These are phyloP conservation scores for Gynochthodes officinalis DNA, from an alignment of 257 asterid genomes.

Conservation along the genomic window DNA sequence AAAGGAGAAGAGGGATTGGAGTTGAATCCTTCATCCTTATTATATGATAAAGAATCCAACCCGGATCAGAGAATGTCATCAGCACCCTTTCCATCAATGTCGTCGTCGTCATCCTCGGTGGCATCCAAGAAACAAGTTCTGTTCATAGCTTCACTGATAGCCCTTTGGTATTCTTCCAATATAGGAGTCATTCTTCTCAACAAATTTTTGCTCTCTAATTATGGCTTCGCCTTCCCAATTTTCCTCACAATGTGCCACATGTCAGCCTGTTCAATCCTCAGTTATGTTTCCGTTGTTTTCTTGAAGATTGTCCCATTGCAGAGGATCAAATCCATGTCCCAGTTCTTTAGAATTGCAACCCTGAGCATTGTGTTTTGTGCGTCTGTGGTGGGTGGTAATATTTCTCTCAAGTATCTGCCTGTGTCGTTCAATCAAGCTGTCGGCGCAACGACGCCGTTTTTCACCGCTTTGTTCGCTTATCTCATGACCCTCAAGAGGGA, in stretches of 20 bases:
- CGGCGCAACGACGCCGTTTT: conserved; percentile 95
- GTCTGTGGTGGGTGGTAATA: conserved; percentile 95
- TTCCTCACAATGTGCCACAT: conserved; percentile 99
- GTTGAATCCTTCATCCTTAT: neutral
- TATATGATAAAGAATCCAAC: neutral
- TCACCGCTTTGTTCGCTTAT: conserved; percentile 90
- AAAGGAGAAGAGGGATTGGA: neutral
- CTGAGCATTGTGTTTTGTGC: conserved; percentile 82
- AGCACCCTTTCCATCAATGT: conserved; percentile 25
- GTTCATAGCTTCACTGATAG: conserved; percentile 51
- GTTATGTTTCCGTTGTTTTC: conserved; percentile 74
- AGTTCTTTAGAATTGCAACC: conserved; percentile 65
- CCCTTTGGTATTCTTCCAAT: conserved; percentile 78
- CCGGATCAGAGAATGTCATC: conserved; percentile 26
- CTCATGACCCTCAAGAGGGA: conserved; percentile 72
- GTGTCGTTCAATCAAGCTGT: conserved; percentile 96
- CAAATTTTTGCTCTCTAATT: conserved; percentile 79
- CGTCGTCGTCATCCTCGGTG: conserved; percentile 19
- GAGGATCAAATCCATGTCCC: conserved; percentile 80
- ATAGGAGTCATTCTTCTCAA: conserved; percentile 92
- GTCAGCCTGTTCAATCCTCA: conserved; percentile 89
- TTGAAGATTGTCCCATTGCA: conserved; percentile 73
- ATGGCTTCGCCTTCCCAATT: conserved; percentile 74
- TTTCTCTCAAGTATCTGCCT: conserved; percentile 68
- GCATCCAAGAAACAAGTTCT: conserved; percentile 42